Evolutionary conservation across 2,329 filamentous ascomycete species (phyloP).

Genomic region (Trichoderma sp.): DNA sequence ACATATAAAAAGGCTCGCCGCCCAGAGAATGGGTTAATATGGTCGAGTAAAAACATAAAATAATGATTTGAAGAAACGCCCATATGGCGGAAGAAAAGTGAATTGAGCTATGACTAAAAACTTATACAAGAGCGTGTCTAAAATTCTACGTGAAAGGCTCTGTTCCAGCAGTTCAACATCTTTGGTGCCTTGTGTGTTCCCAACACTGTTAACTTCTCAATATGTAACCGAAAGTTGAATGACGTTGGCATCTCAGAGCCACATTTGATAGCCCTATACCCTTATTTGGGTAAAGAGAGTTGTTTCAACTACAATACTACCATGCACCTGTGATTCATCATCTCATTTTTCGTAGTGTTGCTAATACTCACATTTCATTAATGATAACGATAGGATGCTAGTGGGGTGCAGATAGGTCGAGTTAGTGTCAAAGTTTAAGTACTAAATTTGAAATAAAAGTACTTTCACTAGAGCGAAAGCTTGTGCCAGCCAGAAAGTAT

Average conservation of each 20-base stretch:
- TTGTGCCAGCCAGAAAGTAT: background rate
- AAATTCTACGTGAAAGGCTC: background rate
- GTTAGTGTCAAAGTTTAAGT: slow-evolving; percentile 3
- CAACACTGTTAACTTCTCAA: background rate
- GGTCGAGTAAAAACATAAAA: slow-evolving; percentile 17
- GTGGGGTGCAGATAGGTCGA: background rate
- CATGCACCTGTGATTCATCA: background rate
- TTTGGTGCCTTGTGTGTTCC: background rate
- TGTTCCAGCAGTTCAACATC: background rate
- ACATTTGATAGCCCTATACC: background rate
- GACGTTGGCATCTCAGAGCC: too few relatives aligned
- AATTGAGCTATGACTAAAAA: slow-evolving; percentile 18
- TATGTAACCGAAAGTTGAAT: background rate
- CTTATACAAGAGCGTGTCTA: background rate
- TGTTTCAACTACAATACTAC: background rate
- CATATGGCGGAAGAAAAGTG: slow-evolving; percentile 8
- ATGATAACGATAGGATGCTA: background rate
- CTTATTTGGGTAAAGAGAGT: background rate
- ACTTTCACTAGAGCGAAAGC: background rate
- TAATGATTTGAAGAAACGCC: slow-evolving; percentile 22
- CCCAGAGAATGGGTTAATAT: slow-evolving; percentile 9
- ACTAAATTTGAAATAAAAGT: background rate
- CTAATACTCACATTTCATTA: background rate
- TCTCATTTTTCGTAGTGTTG: too few relatives aligned
- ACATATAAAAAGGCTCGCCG: background rate